A percentile compares a stretch with the other conserved stretches of the same genome.
Conservation (phyloP, 2,329 filamentous ascomycete genomes). For the Basipetospora chlamydospora region DNA sequence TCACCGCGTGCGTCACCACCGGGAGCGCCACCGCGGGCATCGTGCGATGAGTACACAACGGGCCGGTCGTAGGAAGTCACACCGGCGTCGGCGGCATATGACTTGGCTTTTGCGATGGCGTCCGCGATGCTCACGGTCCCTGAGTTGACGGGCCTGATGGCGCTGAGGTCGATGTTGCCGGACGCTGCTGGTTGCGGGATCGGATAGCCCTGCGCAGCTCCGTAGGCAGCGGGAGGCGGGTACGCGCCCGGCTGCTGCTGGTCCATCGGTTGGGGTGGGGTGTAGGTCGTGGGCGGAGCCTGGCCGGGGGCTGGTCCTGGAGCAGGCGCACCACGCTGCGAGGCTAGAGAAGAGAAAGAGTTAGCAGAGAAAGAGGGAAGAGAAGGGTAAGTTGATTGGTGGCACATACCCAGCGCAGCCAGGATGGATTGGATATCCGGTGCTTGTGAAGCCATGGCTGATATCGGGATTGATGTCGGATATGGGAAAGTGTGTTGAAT, state of each 20-base stretch:
- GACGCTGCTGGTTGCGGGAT: constrained; percentile 57
- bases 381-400: constrained; percentile 5
- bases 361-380: constrained; percentile 6
- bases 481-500: too few species aligned
- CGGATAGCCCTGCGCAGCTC: constrained; percentile 23
- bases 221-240: constrained; percentile 23
- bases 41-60: constrained; percentile 25
- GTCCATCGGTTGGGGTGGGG: constrained; percentile 9
- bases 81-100: constrained; percentile 67
- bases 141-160: constrained; percentile 63
- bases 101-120: constrained; percentile 71
- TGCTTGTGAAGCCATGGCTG: constrained; percentile 22
- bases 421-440: constrained; percentile 31
- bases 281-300: constrained; percentile 21
- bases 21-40: constrained; percentile 19
- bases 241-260: constrained; percentile 15
- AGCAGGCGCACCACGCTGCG: constrained; percentile 23
- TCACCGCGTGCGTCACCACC: constrained; percentile 19
- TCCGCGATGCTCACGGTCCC: constrained; percentile 75
- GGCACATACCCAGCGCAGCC: constrained; percentile 30
- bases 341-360: constrained; percentile 17
- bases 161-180: constrained; percentile 66
- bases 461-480: too few species aligned
- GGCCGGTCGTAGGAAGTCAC: constrained; percentile 48
- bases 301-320: constrained; percentile 23